Evolutionary conservation across 257 asterid species (phyloP).

Genomic region (Solanum ossicruentum): DNA sequence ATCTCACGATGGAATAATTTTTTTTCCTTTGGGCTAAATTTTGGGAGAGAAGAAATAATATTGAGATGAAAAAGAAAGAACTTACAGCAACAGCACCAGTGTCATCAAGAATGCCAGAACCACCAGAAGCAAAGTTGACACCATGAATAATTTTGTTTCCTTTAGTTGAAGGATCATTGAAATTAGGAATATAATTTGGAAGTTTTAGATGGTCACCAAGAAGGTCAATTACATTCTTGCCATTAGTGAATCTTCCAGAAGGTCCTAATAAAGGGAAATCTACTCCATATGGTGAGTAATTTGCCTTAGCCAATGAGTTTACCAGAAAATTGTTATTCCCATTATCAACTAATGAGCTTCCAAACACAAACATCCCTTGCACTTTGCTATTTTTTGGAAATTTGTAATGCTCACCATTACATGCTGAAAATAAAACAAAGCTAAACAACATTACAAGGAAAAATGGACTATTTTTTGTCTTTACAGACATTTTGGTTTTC

Average conservation of each 20-base stretch:
- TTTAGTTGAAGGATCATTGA: slow-evolving; percentile 50
- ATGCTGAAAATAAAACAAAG: background rate
- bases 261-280: slow-evolving; percentile 41
- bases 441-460: background rate
- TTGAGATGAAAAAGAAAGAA: background rate
- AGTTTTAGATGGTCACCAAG: slow-evolving; percentile 32
- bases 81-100: slow-evolving; percentile 28
- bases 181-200: slow-evolving; percentile 40
- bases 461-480: background rate
- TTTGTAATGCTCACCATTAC: background rate
- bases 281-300: slow-evolving; percentile 58
- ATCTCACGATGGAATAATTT: too few relatives aligned
- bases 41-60: background rate
- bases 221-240: slow-evolving; percentile 50
- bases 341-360: slow-evolving; percentile 74
- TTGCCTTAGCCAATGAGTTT: slow-evolving; percentile 44
- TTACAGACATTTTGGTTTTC: background rate
- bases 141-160: slow-evolving; percentile 44
- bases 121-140: slow-evolving; percentile 75
- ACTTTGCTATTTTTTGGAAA: background rate
- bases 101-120: slow-evolving; percentile 63
- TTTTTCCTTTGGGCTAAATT: too few relatives aligned
- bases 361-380: slow-evolving; percentile 73
- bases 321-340: slow-evolving; percentile 63
- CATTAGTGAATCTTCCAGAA: slow-evolving; percentile 69